Evolutionary conservation across 495 filamentous ascomycete species (phyloP), one percentile per base, ranked within the genome.

Genomic region (Chlorociboria aeruginascens): DNA sequence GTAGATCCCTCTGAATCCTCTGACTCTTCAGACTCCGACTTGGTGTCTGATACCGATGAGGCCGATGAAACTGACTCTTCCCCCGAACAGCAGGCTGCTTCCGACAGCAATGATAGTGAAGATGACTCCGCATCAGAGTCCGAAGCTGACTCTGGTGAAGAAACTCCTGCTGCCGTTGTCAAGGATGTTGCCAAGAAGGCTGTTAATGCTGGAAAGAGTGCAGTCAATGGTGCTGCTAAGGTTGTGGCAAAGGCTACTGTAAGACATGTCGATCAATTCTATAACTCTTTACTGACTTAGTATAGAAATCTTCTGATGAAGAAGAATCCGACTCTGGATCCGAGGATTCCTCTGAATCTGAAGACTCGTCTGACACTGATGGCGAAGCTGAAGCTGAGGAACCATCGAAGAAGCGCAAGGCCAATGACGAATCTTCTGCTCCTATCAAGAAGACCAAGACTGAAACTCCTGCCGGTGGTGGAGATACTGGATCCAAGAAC

Each of bases 401-500:
- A 32, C 63, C 70, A 54, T 73, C 76, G 55, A 93, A 92, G 79
- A 93, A 94, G 79, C 89, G 89, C 70, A 94, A 94, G 77, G 86
- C 86, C 45, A 82, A 82, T 40, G 70, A 81, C 43, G 68, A 77
- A 40, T 67, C 67, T 9, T 66, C 78, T 36, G 62, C 73, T 25
- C 53, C 69, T 4, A 64, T 75, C 46, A 98, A 98, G 81, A 95
- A 94, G 78, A 66, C 69, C 63, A 96, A 95, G 82, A 77, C 76
- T 14, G 79, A 79, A 32, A 20, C 40, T 12, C 71, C 67, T 11
- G 56, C 53, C 14, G 20, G 20, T 25, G 20, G 20, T 25, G 72
- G 74, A 8, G 75, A 79, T 61, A 73, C 71, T 51, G 72, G 75
- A 16, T 74, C 73, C 57, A 75, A 72, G 61, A 88, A 83, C 62